phyloP scores from a whole-genome alignment of 2,329 filamentous ascomycete species.

The Lachnellula suecica region DNA sequence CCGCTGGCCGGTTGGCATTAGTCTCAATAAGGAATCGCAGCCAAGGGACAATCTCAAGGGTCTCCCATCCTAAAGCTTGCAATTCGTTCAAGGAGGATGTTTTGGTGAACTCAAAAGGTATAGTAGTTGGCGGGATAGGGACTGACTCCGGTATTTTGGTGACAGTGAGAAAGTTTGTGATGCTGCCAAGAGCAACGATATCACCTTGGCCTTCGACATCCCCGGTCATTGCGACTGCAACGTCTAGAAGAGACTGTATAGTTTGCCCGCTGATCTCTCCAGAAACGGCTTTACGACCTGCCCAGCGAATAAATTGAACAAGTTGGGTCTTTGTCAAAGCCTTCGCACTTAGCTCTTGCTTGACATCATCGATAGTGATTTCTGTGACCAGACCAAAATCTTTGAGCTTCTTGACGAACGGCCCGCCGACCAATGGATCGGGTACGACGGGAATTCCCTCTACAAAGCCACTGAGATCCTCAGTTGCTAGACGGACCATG shows the following conservation, averaged over 20 bases:
- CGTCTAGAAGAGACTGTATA: constrained; percentile 71
- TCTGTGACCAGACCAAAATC: constrained; percentile 85
- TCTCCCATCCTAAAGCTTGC: constrained; percentile 80
- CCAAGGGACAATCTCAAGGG: constrained; percentile 85
- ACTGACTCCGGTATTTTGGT: constrained; percentile 78
- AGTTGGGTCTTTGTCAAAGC: constrained; percentile 79
- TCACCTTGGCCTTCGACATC: constrained; percentile 60
- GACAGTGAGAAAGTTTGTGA: constrained; percentile 74
- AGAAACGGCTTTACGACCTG: constrained; percentile 67
- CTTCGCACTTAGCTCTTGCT: constrained; percentile 76
- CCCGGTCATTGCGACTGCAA: constrained; percentile 71
- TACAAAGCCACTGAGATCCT: constrained; percentile 71
- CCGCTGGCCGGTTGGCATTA: constrained; percentile 53
- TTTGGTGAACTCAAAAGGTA: constrained; percentile 82
- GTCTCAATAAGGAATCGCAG: constrained; percentile 75
- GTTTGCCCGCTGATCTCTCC: constrained; percentile 70
- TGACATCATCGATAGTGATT: constrained; percentile 85
- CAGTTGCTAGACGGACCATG: constrained; percentile 72
- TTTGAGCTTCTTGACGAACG: constrained; percentile 77
- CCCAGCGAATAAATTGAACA: constrained; percentile 81
- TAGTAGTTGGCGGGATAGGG: constrained; percentile 76
- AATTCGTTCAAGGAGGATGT: constrained; percentile 66
- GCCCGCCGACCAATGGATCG: constrained; percentile 68
- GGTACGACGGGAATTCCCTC: constrained; percentile 86
- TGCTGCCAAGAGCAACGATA: constrained; percentile 74